Percentiles rank a stretch among this genome's conserved stretches.
These are phyloP conservation scores for Colletotrichum neosansevieriae DNA, from an alignment of 2,329 filamentous ascomycete species.

Conservation along the genomic window DNA sequence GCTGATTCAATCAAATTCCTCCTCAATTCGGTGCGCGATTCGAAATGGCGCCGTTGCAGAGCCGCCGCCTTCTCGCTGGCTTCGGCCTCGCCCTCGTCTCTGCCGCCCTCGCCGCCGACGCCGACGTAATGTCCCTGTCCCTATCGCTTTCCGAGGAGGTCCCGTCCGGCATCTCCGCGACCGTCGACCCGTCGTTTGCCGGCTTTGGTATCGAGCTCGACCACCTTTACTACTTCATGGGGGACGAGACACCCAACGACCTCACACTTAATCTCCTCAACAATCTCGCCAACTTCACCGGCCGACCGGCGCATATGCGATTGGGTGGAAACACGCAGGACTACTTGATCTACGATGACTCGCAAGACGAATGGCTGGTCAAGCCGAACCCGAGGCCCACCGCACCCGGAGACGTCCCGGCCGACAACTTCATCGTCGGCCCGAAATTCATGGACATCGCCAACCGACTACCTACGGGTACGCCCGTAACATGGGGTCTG, in stretches of 20 bases:
- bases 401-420: constrained; percentile 23
- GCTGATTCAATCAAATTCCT: background rate
- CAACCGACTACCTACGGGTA: constrained; percentile 34
- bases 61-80: constrained; percentile 29
- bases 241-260: constrained; percentile 35
- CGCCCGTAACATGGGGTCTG: constrained; percentile 33
- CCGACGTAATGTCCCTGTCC: background rate
- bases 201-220: constrained; percentile 38
- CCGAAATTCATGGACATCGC: constrained; percentile 37
- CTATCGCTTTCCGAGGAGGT: constrained; percentile 28
- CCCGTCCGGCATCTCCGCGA: constrained; percentile 22
- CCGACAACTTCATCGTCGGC: constrained; percentile 36
- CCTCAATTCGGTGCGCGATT: constrained; percentile 1
- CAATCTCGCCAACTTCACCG: constrained; percentile 35
- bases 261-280: constrained; percentile 27
- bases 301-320: constrained; percentile 29
- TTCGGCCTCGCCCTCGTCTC: constrained; percentile 28
- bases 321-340: constrained; percentile 37
- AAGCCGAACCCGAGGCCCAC: constrained; percentile 27
- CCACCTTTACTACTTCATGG: constrained; percentile 38
- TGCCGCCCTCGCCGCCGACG: constrained; percentile 23
- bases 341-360: constrained; percentile 33
- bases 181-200: constrained; percentile 35
- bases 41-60: constrained; percentile 34
- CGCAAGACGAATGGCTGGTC: constrained; percentile 36